These are phyloP conservation scores for Physcomitrellopsis africana DNA, from an alignment of 225 moss, liverwort and hornwort species.

Conservation along the genomic window DNA sequence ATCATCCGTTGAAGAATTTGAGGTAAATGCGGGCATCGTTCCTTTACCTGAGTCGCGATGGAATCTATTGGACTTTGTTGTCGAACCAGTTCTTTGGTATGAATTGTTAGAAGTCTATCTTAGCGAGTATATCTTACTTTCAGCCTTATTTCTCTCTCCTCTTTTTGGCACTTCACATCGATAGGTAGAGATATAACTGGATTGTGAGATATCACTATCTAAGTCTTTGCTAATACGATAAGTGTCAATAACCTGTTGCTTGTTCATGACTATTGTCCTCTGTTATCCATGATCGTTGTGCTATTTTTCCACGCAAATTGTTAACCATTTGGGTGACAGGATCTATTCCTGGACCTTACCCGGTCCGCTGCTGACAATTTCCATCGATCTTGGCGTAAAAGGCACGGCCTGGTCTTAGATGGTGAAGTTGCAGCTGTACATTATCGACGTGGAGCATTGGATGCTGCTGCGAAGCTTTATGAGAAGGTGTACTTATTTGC, in stretches of 20 bases:
- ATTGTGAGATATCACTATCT: slow-evolving; percentile 14
- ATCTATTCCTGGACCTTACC: slow-evolving; percentile 92
- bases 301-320: slow-evolving; percentile 22
- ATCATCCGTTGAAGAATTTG: slow-evolving; percentile 83
- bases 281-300: slow-evolving; percentile 18
- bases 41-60: slow-evolving; percentile 7
- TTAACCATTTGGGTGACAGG: slow-evolving; percentile 50
- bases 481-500: slow-evolving; percentile 50
- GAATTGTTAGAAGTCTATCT: background rate
- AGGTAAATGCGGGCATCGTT: slow-evolving; percentile 53
- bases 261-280: slow-evolving; percentile 10
- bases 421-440: slow-evolving; percentile 96
- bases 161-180: slow-evolving; percentile 1
- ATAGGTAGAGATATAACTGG: background rate
- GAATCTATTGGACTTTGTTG: slow-evolving; percentile 11
- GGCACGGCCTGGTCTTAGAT: slow-evolving; percentile 94
- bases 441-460: slow-evolving; percentile 74
- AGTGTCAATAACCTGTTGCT: background rate
- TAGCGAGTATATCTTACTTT: slow-evolving; percentile 10
- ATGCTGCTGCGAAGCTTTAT: slow-evolving; percentile 70
- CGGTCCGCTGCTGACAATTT: slow-evolving; percentile 95
- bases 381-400: slow-evolving; percentile 98
- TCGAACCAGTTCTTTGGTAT: slow-evolving; percentile 7
- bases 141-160: slow-evolving; percentile 21
- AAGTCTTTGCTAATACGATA: slow-evolving; percentile 3